Percentiles rank a stretch among this genome's conserved stretches.
These are phyloP conservation scores for Cytospora leucostoma DNA, from an alignment of 2,329 filamentous ascomycete species.

Conservation along the genomic window DNA sequence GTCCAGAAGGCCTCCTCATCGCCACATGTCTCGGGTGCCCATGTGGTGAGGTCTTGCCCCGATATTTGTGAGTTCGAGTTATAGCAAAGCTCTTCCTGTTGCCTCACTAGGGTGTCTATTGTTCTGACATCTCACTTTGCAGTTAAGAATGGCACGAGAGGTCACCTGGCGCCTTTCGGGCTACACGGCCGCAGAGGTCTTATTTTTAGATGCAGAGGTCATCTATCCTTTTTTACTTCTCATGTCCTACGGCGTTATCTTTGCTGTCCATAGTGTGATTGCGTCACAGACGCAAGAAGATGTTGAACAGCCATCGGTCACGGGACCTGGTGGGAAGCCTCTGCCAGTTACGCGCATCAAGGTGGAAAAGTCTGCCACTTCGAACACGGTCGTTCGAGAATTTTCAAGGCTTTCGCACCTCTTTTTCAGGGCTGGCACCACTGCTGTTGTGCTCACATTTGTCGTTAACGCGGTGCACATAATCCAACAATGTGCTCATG, in stretches of 20 bases:
- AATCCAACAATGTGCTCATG: constrained; percentile 70
- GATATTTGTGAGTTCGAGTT: constrained; percentile 14
- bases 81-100: constrained; percentile 10
- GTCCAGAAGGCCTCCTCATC: constrained; percentile 26
- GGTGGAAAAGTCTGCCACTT: constrained; percentile 44
- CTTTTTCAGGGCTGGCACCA: constrained; percentile 74
- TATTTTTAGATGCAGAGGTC: constrained; percentile 51
- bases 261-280: constrained; percentile 55
- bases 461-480: constrained; percentile 73
- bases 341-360: constrained; percentile 64
- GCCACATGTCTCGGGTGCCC: constrained; percentile 26
- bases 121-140: constrained; percentile 10
- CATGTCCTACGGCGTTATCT: constrained; percentile 51
- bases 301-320: constrained; percentile 50
- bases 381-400: constrained; percentile 44
- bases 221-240: constrained; percentile 56
- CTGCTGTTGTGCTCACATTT: constrained; percentile 72
- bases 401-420: constrained; percentile 58
- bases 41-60: constrained; percentile 27
- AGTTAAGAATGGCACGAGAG: constrained; percentile 24
- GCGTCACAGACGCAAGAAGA: constrained; percentile 53
- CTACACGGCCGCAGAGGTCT: constrained; percentile 41
- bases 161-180: constrained; percentile 27
- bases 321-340: constrained; percentile 86
- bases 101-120: not conserved